A percentile compares a stretch with the other conserved stretches of the same genome.
phyloP scores from a whole-genome alignment of 2,329 filamentous ascomycete species.

The Phaeosphaeriaceae sp. region DNA sequence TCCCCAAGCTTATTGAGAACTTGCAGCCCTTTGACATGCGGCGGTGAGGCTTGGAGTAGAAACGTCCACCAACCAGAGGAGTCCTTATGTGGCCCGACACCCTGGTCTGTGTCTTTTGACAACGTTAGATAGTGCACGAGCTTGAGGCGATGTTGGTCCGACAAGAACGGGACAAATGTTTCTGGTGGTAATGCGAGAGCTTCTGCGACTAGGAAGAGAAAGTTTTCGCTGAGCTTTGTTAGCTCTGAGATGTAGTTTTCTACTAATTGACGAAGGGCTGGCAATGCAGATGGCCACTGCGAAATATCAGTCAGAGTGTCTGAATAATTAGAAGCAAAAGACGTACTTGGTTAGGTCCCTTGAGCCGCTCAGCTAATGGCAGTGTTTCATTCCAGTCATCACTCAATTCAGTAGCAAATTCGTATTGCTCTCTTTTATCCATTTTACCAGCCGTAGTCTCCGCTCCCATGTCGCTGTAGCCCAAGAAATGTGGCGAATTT shows the following conservation, averaged over 20 bases:
- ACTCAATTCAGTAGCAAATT: conserved; percentile 63
- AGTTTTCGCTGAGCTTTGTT: conserved; percentile 5
- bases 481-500: conserved; percentile 66
- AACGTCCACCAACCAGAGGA: conserved; percentile 71
- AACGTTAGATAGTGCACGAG: conserved; percentile 59
- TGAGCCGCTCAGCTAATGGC: conserved; percentile 6
- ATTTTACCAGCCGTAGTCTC: conserved; percentile 61
- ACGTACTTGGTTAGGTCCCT: conserved; percentile 10
- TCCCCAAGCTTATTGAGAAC: conserved; percentile 56
- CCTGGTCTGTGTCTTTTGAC: conserved; percentile 49
- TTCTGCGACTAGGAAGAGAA: conserved; percentile 11
- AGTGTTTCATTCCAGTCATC: conserved; percentile 7
- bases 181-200: conserved; percentile 3
- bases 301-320: neutral
- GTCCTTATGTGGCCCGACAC: conserved; percentile 68
- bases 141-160: conserved; percentile 64
- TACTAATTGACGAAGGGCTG: conserved; percentile 6
- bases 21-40: conserved; percentile 58
- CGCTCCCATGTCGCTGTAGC: conserved; percentile 61
- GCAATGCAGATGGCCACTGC: conserved; percentile 8
- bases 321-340: neutral
- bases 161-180: conserved; percentile 15
- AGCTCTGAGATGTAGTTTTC: conserved; percentile 9
- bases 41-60: conserved; percentile 62
- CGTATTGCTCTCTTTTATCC: conserved; percentile 64